Conservation (phyloP, 208 protist species). For the Crithidia mellificae region DNA sequence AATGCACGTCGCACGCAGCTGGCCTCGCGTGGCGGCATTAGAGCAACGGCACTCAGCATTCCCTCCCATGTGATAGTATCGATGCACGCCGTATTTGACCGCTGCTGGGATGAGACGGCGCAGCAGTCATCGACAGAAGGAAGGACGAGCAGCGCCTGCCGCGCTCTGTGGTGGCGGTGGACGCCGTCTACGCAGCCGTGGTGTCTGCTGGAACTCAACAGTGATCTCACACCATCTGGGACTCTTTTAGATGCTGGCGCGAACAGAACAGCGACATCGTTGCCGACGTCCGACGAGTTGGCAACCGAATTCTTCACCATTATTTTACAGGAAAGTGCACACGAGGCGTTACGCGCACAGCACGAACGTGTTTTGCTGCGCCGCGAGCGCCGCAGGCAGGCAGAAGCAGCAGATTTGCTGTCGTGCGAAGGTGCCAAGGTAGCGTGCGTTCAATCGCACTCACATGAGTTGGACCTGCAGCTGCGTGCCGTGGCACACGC, state of each 20-base stretch:
- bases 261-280: too few relatives aligned
- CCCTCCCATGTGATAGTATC: constrained; percentile 51
- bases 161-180: constrained; percentile 18
- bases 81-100: constrained; percentile 61
- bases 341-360: constrained; percentile 1
- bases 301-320: constrained; percentile 17
- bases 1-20: constrained; percentile 28
- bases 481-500: constrained; percentile 45
- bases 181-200: constrained; percentile 34
- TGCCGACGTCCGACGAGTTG: constrained; percentile 2
- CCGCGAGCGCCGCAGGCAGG: background rate
- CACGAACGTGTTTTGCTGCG: background rate
- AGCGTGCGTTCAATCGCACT: constrained; percentile 2
- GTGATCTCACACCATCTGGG: too few relatives aligned
- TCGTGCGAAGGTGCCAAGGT: background rate
- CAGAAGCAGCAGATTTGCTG: background rate
- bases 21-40: background rate
- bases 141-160: background rate
- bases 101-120: background rate
- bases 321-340: constrained; percentile 10
- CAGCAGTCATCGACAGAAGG: background rate
- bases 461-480: constrained; percentile 44
- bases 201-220: constrained; percentile 25
- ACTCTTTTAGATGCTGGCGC: too few relatives aligned
- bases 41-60: too few relatives aligned